These are phyloP conservation scores for Maudiozyma pseudohumilis DNA, from an alignment of 805 yeast species.

Conservation along the genomic window DNA sequence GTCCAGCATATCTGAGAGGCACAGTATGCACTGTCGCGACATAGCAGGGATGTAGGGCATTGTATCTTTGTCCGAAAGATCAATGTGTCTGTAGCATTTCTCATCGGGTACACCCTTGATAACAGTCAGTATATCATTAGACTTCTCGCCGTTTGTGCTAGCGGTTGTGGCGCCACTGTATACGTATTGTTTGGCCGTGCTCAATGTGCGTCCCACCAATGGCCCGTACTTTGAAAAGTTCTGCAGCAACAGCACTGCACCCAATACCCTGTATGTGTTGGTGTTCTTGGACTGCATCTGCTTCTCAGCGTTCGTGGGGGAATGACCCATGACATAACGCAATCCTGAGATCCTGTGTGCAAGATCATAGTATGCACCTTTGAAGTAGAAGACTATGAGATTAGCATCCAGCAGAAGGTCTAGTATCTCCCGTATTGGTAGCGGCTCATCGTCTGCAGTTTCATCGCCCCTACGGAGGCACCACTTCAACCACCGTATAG, in stretches of 20 bases:
- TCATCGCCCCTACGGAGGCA: conserved; percentile 1
- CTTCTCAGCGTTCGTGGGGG: conserved; percentile 31
- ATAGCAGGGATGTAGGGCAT: conserved; percentile 61
- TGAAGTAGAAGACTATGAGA: conserved; percentile 71
- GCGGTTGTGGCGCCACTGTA: neutral
- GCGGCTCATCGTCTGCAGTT: neutral
- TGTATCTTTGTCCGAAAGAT: conserved; percentile 44
- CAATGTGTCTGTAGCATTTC: conserved; percentile 27
- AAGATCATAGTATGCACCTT: conserved; percentile 71
- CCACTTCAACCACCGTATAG: conserved; percentile 10
- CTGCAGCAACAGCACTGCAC: conserved; percentile 49
- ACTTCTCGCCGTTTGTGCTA: neutral
- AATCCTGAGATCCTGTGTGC: conserved; percentile 71
- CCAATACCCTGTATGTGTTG: conserved; percentile 63
- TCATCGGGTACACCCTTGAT: conserved; percentile 7
- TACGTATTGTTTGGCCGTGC: neutral
- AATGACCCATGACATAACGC: conserved; percentile 67
- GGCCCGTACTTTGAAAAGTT: conserved; percentile 33
- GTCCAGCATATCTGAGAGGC: conserved; percentile 66
- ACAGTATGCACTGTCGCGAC: conserved; percentile 74
- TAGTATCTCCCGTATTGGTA: conserved; percentile 32
- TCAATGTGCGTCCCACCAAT: neutral
- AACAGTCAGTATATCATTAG: neutral
- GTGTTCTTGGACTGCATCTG: conserved; percentile 29
- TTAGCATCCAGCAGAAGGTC: conserved; percentile 57